Evolutionary conservation across 2,329 filamentous ascomycete genomes (phyloP).

Genomic region (Cladosporium sp.): DNA sequence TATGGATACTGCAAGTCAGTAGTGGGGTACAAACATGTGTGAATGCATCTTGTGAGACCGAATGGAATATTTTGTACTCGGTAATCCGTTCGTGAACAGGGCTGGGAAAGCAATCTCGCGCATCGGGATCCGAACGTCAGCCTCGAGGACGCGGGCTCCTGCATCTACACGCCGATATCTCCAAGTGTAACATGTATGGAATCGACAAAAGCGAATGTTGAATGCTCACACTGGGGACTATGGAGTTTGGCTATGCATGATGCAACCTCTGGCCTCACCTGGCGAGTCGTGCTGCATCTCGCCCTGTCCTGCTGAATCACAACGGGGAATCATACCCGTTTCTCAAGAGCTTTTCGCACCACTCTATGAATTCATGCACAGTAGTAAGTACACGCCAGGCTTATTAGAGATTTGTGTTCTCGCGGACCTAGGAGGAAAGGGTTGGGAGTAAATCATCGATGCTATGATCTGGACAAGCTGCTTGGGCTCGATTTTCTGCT

Average conservation of each 20-base stretch:
- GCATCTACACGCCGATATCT: neutral
- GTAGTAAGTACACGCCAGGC: too few relatives aligned
- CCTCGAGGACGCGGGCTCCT: neutral
- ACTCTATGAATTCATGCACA: too few relatives aligned
- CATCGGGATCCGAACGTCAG: neutral
- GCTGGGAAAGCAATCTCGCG: neutral
- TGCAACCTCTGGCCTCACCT: neutral
- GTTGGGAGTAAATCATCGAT: too few relatives aligned
- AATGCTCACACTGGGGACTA: neutral
- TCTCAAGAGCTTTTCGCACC: too few relatives aligned
- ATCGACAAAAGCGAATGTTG: neutral
- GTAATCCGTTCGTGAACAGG: neutral
- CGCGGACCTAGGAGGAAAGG: too few relatives aligned
- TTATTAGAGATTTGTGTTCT: too few relatives aligned
- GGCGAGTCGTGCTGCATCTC: too few relatives aligned
- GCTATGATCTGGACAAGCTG: too few relatives aligned
- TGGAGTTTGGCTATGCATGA: neutral
- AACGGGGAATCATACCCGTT: too few relatives aligned
- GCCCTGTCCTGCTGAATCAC: too few relatives aligned
- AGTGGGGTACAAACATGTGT: neutral
- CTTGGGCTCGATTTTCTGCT: too few relatives aligned
- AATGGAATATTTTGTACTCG: neutral
- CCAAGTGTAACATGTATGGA: neutral
- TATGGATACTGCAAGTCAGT: neutral
- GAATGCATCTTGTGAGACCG: neutral